Conservation (phyloP, 495 filamentous ascomycete genomes). For the Penicillium egyptiacum region DNA sequence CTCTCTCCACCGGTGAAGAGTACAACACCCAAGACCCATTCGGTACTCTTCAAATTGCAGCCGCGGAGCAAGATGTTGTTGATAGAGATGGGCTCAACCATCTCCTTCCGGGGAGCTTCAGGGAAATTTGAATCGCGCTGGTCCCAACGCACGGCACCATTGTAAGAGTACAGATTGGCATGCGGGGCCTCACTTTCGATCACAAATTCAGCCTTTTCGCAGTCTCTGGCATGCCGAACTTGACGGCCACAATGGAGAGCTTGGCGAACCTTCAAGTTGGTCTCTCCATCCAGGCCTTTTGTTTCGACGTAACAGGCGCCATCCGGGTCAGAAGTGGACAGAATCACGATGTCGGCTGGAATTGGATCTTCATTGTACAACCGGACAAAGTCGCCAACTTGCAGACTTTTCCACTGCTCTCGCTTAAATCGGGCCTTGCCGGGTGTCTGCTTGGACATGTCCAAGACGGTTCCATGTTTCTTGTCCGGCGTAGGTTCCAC, state of each 20-base stretch:
- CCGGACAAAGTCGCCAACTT: constrained; percentile 95
- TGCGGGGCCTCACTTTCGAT: constrained; percentile 93
- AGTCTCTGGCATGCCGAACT: constrained; percentile 87
- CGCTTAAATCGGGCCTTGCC: constrained; percentile 79
- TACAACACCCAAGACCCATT: constrained; percentile 95
- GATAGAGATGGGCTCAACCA: constrained; percentile 91
- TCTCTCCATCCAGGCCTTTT: constrained; percentile 97
- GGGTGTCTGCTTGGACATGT: constrained; percentile 56
- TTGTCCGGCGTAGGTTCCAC: constrained; percentile 29
- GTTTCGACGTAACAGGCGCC: constrained; percentile 98
- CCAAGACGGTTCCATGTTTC: constrained; percentile 65
- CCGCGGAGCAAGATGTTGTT: constrained; percentile 94
- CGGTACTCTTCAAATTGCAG: constrained; percentile 90
- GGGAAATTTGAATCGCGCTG: constrained; percentile 66
- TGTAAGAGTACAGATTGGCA: constrained; percentile 91
- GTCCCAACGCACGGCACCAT: constrained; percentile 81
- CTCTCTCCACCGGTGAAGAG: constrained; percentile 96
- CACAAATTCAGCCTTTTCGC: constrained; percentile 80
- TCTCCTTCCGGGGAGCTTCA: constrained; percentile 60
- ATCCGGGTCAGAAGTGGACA: constrained; percentile 94
- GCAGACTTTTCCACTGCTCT: constrained; percentile 92
- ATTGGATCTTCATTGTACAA: constrained; percentile 96
- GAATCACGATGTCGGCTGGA: constrained; percentile 89
- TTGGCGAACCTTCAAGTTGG: constrained; percentile 93
- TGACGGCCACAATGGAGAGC: constrained; percentile 81